Base-by-base conservation (phyloP, 148 eudicot genomes). In the Fagopyrum homotropicum region DNA sequence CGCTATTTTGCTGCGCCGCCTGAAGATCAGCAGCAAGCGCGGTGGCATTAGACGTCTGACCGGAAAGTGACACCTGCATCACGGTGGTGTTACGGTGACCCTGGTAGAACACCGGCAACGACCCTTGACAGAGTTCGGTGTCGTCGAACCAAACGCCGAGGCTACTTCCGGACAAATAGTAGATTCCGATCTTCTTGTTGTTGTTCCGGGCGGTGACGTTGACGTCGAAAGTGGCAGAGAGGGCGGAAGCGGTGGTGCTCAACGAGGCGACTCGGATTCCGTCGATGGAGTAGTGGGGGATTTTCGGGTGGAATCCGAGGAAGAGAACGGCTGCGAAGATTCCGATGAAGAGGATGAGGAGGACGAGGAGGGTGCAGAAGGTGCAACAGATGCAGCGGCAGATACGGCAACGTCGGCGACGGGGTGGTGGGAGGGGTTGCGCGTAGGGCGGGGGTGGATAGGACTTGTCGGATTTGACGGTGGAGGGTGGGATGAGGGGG, bases 41-140 rank as follows among this genome's bases (percentile, higher is more conserved):
- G 1, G 88, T 43, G 0, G 91, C 98, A 26, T 94, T 78, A 0
- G 70, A 35, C 45, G 40, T 45, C 70, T 14, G 0, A 7, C 70
- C 70, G 7, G 70, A 35, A 7, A 64, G 45, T 1, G 45, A 6
- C 46, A 64, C 70, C 59, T 35, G 76, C 82, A 94, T 49, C 69
- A 81, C 72, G 7, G 98, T 94, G 7, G 97, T 92, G 82, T 94
- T 92, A 5, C 75, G 76, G 70, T 92, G 98, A 6, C 96, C 97
- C 61, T 94, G 98, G 78, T 91, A 91, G 75, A 94, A 94, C 72
- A 75, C 77, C 0, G 98, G 98, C 77, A 89, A 74, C 1, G 87
- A 75, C 0, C 98, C 98, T 68, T 84, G 79, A 45, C 93, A 86
- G 4, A 94, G 92, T 51, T 82, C 85, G 4, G 84, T 82, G 9